Percentiles rank a stretch among this genome's conserved stretches.
Conservation (phyloP, 768 basidiomycete genomes). For the Hericium coralloides region DNA sequence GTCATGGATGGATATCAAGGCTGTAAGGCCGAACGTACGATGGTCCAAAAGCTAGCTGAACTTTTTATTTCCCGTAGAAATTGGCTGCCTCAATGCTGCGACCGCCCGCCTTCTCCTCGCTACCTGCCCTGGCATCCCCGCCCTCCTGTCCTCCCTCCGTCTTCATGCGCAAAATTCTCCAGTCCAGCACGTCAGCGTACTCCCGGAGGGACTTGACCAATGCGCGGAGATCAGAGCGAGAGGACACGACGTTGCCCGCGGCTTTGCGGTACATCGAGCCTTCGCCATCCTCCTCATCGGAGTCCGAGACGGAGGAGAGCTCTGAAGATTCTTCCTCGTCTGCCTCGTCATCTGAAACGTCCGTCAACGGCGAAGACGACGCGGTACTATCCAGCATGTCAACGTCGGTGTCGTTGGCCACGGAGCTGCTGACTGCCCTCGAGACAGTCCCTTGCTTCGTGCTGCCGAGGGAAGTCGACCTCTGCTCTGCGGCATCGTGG, state of each 20-base stretch:
- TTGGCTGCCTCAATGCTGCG: neutral
- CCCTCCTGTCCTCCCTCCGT: constrained; percentile 14
- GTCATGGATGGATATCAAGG: too few relatives aligned
- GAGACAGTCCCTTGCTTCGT: neutral
- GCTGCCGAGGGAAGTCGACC: neutral
- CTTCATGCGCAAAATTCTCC: constrained; percentile 36
- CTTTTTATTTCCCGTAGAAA: neutral
- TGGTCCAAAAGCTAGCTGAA: neutral
- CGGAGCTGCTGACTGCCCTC: constrained; percentile 1
- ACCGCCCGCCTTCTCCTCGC: constrained; percentile 2
- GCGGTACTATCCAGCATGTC: constrained; percentile 1
- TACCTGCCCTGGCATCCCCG: neutral
- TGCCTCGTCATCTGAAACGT: constrained; percentile 2
- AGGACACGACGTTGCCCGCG: constrained; percentile 14
- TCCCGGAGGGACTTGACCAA: constrained; percentile 48
- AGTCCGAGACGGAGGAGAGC: constrained; percentile 11
- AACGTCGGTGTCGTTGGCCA: neutral
- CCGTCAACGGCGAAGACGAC: constrained; percentile 16
- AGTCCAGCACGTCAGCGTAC: constrained; percentile 52
- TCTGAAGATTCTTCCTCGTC: constrained; percentile 7
- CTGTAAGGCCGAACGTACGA: neutral
- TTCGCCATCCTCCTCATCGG: constrained; percentile 13
- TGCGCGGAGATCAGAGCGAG: constrained; percentile 27
- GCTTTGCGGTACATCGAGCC: constrained; percentile 3
- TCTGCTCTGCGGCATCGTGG: neutral